Evolutionary conservation across 179 eudicot species (phyloP).

Genomic region (Carnegiea gigantea): DNA sequence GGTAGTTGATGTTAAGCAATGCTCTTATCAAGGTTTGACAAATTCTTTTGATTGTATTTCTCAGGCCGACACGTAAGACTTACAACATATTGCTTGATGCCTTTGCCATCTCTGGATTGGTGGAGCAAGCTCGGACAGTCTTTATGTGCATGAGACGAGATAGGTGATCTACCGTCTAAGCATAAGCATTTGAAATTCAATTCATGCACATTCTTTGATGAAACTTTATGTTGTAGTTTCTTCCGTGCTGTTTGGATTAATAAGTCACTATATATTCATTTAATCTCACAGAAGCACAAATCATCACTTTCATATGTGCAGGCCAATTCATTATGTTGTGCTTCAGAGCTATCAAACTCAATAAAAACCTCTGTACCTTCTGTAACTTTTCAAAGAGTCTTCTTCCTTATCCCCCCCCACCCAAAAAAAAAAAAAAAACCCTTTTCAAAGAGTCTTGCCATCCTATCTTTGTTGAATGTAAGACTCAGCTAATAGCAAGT

Average conservation of each 20-base stretch:
- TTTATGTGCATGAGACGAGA: conserved; percentile 96
- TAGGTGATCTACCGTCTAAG: conserved; percentile 47
- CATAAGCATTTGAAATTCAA: not conserved
- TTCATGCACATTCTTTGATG: not conserved
- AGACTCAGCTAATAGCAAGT: not conserved
- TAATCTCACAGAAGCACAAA: not conserved
- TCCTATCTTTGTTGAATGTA: not conserved
- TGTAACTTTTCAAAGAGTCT: not conserved
- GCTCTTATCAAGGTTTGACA: not conserved
- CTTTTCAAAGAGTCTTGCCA: not conserved
- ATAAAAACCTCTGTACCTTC: not conserved
- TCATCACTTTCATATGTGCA: not conserved
- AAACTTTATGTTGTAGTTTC: not conserved
- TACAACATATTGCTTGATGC: conserved; percentile 96
- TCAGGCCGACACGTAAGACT: conserved; percentile 90
- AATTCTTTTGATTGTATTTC: conserved; percentile 15
- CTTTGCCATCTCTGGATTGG: conserved; percentile 95
- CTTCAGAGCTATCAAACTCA: not conserved
- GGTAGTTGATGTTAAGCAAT: conserved; percentile 4
- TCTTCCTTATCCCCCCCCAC: not conserved
- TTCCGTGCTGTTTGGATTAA: not conserved
- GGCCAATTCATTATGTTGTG: not conserved
- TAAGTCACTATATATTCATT: conserved; percentile 4
- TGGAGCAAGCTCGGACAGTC: conserved; percentile 80
- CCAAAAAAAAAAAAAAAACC: too few species aligned